Evolutionary conservation across 2,329 filamentous ascomycete genomes (phyloP).

Genomic region (Knufia fluminis): DNA sequence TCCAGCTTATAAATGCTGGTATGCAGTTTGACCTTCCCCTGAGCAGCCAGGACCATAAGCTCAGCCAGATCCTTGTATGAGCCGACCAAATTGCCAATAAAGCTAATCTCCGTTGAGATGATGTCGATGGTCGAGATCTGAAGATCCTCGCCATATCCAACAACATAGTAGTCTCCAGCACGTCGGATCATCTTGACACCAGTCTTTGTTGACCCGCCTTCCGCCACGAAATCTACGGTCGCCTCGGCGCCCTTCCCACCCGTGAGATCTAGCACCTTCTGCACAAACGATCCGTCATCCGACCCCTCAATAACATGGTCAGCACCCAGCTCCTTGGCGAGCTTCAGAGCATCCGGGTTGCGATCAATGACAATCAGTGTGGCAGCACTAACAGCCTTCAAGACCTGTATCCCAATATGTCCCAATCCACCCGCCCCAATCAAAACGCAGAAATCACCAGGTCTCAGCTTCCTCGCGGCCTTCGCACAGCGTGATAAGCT

Average conservation of each 20-base stretch:
- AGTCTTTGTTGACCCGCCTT: conserved; percentile 14
- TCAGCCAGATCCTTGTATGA: conserved; percentile 16
- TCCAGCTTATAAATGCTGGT: conserved; percentile 15
- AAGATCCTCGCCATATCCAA: conserved; percentile 15
- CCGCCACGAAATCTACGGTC: conserved; percentile 16
- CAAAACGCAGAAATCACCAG: no score
- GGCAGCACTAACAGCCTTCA: no score
- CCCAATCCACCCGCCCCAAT: conserved; percentile 15
- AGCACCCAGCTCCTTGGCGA: conserved; percentile 13
- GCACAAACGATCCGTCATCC: conserved; percentile 9
- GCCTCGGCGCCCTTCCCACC: conserved; percentile 13
- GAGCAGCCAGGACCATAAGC: conserved; percentile 14
- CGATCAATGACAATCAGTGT: conserved; percentile 14
- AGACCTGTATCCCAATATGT: conserved; percentile 14
- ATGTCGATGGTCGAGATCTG: conserved; percentile 15
- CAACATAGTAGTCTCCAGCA: conserved; percentile 14
- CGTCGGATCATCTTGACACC: conserved; percentile 14
- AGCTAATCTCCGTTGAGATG: conserved; percentile 17
- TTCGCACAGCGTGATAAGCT: no score
- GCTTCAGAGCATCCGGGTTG: conserved; percentile 10
- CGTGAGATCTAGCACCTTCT: conserved; percentile 12
- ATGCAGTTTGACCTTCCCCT: conserved; percentile 15
- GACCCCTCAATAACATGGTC: conserved; percentile 10
- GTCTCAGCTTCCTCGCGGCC: no score
- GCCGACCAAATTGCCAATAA: conserved; percentile 16